Conservation (phyloP, 768 basidiomycete species). For the Pilatotrama ljubarskyi region DNA sequence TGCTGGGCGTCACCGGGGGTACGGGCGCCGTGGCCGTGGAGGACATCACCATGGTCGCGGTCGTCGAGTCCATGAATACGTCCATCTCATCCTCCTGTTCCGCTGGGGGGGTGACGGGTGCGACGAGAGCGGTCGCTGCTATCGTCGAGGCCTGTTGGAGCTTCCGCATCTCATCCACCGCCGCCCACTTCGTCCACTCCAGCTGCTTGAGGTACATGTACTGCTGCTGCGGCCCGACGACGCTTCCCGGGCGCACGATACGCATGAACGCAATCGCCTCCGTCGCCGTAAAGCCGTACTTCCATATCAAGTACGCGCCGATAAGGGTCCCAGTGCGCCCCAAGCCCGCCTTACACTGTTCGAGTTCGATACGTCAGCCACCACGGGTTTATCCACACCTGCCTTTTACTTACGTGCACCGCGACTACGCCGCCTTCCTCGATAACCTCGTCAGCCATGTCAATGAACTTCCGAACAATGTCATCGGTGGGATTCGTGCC, state of each 20-base stretch:
- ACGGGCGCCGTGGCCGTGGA: conserved; percentile 35
- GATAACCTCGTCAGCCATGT: conserved; percentile 76
- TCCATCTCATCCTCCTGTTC: conserved; percentile 68
- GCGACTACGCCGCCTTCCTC: conserved; percentile 80
- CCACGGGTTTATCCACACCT: conserved; percentile 8
- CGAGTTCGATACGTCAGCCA: conserved; percentile 6
- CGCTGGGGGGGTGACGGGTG: conserved; percentile 79
- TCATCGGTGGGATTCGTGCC: conserved; percentile 97
- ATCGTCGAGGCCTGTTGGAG: conserved; percentile 40
- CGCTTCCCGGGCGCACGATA: conserved; percentile 91
- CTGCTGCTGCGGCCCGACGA: conserved; percentile 91
- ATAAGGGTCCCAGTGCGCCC: conserved; percentile 96
- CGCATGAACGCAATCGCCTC: conserved; percentile 99
- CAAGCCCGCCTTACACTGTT: conserved; percentile 92
- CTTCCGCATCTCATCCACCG: conserved; percentile 74
- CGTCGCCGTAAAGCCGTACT: conserved; percentile 93
- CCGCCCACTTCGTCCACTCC: conserved; percentile 93
- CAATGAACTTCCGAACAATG: conserved; percentile 90
- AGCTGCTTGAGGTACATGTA: conserved; percentile 94
- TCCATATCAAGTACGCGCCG: conserved; percentile 98
- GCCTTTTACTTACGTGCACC: conserved; percentile 66
- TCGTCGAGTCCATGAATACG: conserved; percentile 29
- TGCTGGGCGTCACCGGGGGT: conserved; percentile 81
- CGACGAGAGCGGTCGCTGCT: conserved; percentile 50
- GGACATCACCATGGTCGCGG: conserved; percentile 34